Conservation (phyloP, 2,329 filamentous ascomycete genomes). For the Pseudogymnoascus pannorum region DNA sequence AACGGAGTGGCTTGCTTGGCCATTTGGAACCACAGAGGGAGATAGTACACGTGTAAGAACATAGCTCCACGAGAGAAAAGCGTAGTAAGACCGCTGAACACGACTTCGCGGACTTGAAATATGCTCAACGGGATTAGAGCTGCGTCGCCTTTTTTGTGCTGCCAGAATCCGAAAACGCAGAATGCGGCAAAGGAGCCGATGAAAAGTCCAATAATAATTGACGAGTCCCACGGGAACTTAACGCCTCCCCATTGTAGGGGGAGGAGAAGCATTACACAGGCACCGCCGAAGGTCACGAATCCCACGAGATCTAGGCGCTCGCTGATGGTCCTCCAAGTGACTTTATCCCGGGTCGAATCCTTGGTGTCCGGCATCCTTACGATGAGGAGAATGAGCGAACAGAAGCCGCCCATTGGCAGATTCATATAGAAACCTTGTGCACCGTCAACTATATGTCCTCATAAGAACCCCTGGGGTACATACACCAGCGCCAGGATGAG, state of each 20-base stretch:
- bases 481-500: too few relatives aligned
- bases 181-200: conserved; percentile 18
- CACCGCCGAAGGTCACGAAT: conserved; percentile 1
- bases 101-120: conserved; percentile 14
- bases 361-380: too few relatives aligned
- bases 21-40: conserved; percentile 41
- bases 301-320: conserved; percentile 8
- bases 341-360: too few relatives aligned
- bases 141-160: conserved; percentile 19
- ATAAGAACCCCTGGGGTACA: too few relatives aligned
- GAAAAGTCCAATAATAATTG: conserved; percentile 24
- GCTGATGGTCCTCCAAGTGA: too few relatives aligned
- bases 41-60: conserved; percentile 34
- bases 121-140: conserved; percentile 24
- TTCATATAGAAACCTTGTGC: too few relatives aligned
- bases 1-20: conserved; percentile 30
- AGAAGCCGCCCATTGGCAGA: too few relatives aligned
- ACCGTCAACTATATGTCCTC: too few relatives aligned
- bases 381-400: not conserved
- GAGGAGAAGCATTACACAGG: conserved; percentile 18
- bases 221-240: conserved; percentile 27
- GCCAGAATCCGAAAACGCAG: conserved; percentile 21
- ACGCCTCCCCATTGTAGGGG: conserved; percentile 30
- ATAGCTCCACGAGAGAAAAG: conserved; percentile 34
- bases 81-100: conserved; percentile 19